A percentile compares a stretch with the other conserved stretches of the same genome.
Evolutionary conservation across 805 yeast genomes (phyloP).

Genomic region (Monosporozyma aerobia): DNA sequence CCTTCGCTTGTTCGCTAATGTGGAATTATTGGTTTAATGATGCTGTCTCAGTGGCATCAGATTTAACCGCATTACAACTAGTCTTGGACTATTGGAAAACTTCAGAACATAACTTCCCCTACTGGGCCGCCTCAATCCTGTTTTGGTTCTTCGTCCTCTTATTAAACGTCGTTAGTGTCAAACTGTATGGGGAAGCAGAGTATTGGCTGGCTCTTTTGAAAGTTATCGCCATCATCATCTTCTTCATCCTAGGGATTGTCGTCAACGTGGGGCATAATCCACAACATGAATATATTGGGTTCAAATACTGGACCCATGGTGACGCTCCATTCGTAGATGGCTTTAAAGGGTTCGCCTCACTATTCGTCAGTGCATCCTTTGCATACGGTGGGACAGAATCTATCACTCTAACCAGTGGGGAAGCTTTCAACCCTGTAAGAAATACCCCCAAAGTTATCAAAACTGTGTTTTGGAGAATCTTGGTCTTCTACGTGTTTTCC

Average conservation of each 20-base stretch:
- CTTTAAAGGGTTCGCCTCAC: slow-evolving; percentile 42
- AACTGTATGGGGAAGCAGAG: slow-evolving; percentile 55
- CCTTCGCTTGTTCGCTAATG: slow-evolving; percentile 62
- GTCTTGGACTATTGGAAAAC: slow-evolving; percentile 43
- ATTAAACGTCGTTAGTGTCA: slow-evolving; percentile 42
- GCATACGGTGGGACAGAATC: slow-evolving; percentile 44
- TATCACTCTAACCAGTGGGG: slow-evolving; percentile 45
- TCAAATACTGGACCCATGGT: slow-evolving; percentile 44
- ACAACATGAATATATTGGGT: slow-evolving; percentile 46
- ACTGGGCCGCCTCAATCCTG: slow-evolving; percentile 42
- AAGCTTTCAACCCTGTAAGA: slow-evolving; percentile 47
- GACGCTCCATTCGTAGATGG: slow-evolving; percentile 48
- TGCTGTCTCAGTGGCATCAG: slow-evolving; percentile 56
- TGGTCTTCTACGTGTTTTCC: slow-evolving; percentile 46
- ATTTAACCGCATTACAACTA: slow-evolving; percentile 52
- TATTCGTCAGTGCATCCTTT: slow-evolving; percentile 44
- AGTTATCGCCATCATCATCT: slow-evolving; percentile 46
- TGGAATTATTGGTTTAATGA: slow-evolving; percentile 62
- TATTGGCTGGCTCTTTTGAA: slow-evolving; percentile 50
- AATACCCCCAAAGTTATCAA: slow-evolving; percentile 51
- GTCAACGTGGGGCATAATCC: slow-evolving; percentile 52
- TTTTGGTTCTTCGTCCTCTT: slow-evolving; percentile 43
- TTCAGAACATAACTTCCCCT: slow-evolving; percentile 30
- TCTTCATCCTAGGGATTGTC: slow-evolving; percentile 46
- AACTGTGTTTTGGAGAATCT: slow-evolving; percentile 50